These are phyloP conservation scores for Basipetospora sp. DNA, from an alignment of 2,329 filamentous ascomycete genomes.

Conservation along the genomic window DNA sequence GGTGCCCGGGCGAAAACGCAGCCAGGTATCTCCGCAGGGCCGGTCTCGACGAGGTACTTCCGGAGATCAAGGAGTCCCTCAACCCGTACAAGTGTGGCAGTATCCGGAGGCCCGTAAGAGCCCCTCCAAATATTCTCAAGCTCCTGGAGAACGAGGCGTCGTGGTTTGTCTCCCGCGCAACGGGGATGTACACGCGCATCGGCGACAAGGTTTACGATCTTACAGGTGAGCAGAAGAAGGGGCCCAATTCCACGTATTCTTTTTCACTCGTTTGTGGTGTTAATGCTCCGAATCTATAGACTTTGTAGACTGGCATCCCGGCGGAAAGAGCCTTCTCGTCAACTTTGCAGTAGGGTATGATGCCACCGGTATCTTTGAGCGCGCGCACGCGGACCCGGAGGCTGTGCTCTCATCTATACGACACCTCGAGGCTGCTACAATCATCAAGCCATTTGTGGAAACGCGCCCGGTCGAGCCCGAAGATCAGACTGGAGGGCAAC, in stretches of 20 bases:
- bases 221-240: not conserved
- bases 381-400: not conserved
- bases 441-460: too few species aligned
- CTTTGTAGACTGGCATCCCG: conserved; percentile 8
- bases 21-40: too few species aligned
- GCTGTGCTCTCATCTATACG: not conserved
- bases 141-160: not conserved
- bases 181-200: conserved; percentile 3
- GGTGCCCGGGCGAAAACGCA: not conserved
- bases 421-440: not conserved
- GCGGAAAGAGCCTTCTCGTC: conserved; percentile 2
- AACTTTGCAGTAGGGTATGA: conserved; percentile 7
- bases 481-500: too few species aligned
- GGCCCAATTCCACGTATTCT: too few species aligned
- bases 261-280: not conserved
- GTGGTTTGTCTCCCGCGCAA: conserved; percentile 1
- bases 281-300: conserved; percentile 5
- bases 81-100: not conserved
- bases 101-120: not conserved
- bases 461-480: too few species aligned
- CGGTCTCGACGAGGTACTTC: not conserved
- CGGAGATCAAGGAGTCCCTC: not conserved
- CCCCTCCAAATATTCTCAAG: not conserved
- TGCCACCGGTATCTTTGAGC: conserved; percentile 6
- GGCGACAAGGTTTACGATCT: conserved; percentile 1